Evolutionary conservation across 2,329 filamentous ascomycete species (phyloP).

Genomic region (Ilyonectria destructans): DNA sequence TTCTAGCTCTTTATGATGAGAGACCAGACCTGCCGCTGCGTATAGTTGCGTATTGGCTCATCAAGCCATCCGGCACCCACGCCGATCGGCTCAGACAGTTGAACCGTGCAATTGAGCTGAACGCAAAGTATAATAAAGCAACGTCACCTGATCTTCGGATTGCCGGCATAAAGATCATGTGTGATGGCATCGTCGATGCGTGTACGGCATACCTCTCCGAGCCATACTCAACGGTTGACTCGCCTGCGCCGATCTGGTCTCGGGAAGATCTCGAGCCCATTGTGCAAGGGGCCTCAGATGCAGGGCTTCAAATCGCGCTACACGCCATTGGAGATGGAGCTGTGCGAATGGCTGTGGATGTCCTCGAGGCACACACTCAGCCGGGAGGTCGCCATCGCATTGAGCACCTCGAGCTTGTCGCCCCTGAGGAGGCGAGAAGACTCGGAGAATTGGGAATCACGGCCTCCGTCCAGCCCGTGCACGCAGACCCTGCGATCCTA

Average conservation of each 20-base stretch:
- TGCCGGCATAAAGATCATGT: constrained; percentile 31
- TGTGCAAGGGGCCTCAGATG: constrained; percentile 65
- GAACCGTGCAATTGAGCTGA: constrained; percentile 60
- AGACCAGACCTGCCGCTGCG: constrained; percentile 54
- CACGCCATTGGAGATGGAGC: constrained; percentile 76
- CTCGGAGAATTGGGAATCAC: constrained; percentile 71
- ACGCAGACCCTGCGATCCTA: constrained; percentile 71
- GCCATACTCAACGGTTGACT: constrained; percentile 54
- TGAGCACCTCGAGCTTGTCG: constrained; percentile 73
- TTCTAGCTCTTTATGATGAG: constrained; percentile 56
- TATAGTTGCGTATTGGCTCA: constrained; percentile 63
- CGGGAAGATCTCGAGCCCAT: constrained; percentile 66
- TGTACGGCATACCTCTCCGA: constrained; percentile 29
- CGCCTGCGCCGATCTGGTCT: constrained; percentile 67
- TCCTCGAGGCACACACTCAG: constrained; percentile 58
- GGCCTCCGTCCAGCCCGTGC: constrained; percentile 69
- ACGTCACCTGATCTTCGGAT: constrained; percentile 48
- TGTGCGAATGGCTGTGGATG: constrained; percentile 68
- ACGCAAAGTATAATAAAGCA: constrained; percentile 43
- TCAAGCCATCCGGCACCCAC: constrained; percentile 58
- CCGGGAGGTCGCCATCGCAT: constrained; percentile 69
- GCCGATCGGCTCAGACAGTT: constrained; percentile 56
- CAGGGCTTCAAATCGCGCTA: constrained; percentile 72
- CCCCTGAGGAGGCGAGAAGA: constrained; percentile 66
- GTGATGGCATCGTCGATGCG: constrained; percentile 29